Conservation (phyloP, 2,329 filamentous ascomycete genomes). For the Aspergillus ochraceus region DNA sequence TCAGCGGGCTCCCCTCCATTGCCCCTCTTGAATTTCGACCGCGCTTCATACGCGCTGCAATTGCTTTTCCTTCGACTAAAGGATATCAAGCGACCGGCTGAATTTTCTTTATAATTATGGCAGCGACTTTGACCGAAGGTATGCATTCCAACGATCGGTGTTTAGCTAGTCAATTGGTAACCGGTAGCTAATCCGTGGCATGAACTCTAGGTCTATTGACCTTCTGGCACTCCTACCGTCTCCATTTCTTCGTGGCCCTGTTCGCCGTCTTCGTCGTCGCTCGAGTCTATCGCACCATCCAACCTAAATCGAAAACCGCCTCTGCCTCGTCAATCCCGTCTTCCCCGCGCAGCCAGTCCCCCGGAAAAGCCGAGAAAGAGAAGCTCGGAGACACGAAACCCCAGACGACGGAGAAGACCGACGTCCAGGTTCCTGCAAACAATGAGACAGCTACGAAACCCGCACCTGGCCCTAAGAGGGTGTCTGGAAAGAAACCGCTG, state of each 20-base stretch:
- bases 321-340: constrained; percentile 32
- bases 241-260: constrained; percentile 44
- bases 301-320: constrained; percentile 26
- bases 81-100: neutral
- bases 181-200: neutral
- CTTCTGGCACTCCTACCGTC: constrained; percentile 51
- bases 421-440: neutral
- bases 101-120: neutral
- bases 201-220: constrained; percentile 35
- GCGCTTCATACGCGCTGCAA: neutral
- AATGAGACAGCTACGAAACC: constrained; percentile 16
- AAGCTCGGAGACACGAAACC: neutral
- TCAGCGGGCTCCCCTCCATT: neutral
- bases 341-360: constrained; percentile 31
- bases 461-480: constrained; percentile 32
- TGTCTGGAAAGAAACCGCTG: constrained; percentile 33
- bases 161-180: neutral
- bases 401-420: neutral
- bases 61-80: neutral
- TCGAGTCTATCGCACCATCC: constrained; percentile 23
- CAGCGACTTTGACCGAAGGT: neutral
- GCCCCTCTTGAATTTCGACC: neutral
- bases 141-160: neutral
- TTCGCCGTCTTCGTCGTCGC: constrained; percentile 37
- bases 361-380: constrained; percentile 21